Evolutionary conservation across 2,329 filamentous ascomycete genomes (phyloP).

Genomic region (Stagonosporopsis vannaccii): DNA sequence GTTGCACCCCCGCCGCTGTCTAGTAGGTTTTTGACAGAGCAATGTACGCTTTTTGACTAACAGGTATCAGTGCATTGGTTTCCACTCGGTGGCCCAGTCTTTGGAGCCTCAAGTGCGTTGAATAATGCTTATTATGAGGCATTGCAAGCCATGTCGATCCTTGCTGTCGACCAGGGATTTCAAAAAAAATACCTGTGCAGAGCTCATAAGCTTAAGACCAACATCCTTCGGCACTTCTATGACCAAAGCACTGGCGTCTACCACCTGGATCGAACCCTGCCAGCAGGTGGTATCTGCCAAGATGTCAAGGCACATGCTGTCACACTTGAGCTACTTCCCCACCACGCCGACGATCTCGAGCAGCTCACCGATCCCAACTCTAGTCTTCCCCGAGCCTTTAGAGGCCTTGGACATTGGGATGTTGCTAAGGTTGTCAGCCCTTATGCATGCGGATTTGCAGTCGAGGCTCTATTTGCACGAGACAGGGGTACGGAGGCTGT

Average conservation of each 20-base stretch:
- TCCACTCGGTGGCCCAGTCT: constrained; percentile 18
- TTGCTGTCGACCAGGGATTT: neutral
- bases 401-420: constrained; percentile 15
- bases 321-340: neutral
- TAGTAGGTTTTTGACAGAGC: neutral
- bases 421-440: constrained; percentile 11
- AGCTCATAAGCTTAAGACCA: constrained; percentile 3
- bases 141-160: constrained; percentile 5
- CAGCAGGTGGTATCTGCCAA: constrained; percentile 13
- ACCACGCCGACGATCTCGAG: constrained; percentile 3
- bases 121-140: constrained; percentile 20
- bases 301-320: constrained; percentile 15
- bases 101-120: constrained; percentile 12
- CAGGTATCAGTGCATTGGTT: constrained; percentile 11
- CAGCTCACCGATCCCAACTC: constrained; percentile 3
- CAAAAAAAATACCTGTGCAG: neutral
- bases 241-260: constrained; percentile 3
- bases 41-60: neutral
- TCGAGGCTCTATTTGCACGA: constrained; percentile 10
- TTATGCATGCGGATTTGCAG: constrained; percentile 14
- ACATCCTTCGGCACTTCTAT: constrained; percentile 5
- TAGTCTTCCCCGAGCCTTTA: constrained; percentile 9
- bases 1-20: constrained; percentile 12
- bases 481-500: constrained; percentile 3
- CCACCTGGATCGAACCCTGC: constrained; percentile 1